Base-by-base conservation (phyloP, 2,329 filamentous ascomycete genomes). In the Ilyonectria sp. region DNA sequence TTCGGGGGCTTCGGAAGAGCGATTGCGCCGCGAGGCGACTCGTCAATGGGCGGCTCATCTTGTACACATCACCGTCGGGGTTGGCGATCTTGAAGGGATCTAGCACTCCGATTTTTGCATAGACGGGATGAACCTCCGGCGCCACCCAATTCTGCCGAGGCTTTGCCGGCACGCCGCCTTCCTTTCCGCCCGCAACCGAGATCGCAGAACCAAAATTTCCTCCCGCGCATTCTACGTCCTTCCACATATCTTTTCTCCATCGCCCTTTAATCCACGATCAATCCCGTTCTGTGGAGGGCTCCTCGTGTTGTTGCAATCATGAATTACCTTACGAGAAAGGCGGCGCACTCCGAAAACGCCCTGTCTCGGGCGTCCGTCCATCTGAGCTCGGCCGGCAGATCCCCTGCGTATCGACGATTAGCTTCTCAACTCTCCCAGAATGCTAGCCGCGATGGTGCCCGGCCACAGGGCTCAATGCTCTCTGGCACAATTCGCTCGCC, bases 321-420 rank as follows among this genome's bases (percentile, higher is more conserved):
- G 86, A 84, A 82, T 75, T 81, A 83, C 65, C 74, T 86, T 64
- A 79, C 82, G 73, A 82, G 77, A 82, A 84, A 82, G 81, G 82
- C 77, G 62, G 74, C 72, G 49, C 79, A 80, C 70, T 79, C 84
- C 72, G 79, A 84, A 69, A 79, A 79, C 72, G 80, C 80, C 71
- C 77, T 86, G 49, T 77, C 80, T 19, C 79, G 84, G 77, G 80
- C 81, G 60, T 81, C 83, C 70, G 76, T 81, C 64, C 80, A 82
- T 55, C 71, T 68, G 69, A 65, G 80, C 60, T 79, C 81, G 61
- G 76, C 80, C 70, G 79, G 82, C 77, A 84, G 82, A 80, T 82
- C 83, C 60, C 84, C 85, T 63, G 83, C 85, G 23, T 85, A 84
- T 71, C 79, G 82, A 75, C 82, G 85, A 80, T 82, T 87, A 84